A percentile compares a stretch with the other conserved stretches of the same genome.
phyloP scores from a whole-genome alignment of 371 early-diverging fungal species.

The Chytridiales sp. region DNA sequence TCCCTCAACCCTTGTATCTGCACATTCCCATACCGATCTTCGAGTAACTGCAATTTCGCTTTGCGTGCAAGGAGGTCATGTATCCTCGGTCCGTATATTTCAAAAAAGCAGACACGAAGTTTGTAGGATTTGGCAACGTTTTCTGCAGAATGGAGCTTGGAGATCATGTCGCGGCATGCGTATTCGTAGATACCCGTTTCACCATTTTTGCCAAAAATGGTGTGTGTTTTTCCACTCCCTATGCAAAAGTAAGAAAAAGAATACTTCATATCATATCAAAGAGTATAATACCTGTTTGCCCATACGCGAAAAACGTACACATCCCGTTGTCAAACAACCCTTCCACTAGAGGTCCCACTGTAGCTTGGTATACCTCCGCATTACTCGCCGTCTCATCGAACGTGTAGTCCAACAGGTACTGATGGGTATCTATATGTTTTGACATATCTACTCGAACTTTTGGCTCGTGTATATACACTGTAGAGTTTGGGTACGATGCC shows the following conservation, averaged over 20 bases:
- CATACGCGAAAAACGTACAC: conserved; percentile 58
- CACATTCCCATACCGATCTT: conserved; percentile 42
- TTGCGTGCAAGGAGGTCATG: conserved; percentile 41
- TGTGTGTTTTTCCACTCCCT: conserved; percentile 47
- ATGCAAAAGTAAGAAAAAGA: neutral
- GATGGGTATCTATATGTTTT: conserved; percentile 46
- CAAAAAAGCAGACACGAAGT: conserved; percentile 40
- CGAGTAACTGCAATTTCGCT: conserved; percentile 34
- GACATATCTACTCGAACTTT: conserved; percentile 45
- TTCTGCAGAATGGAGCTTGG: neutral
- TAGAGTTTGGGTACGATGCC: conserved; percentile 17
- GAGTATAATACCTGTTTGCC: conserved; percentile 44
- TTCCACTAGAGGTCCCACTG: conserved; percentile 46
- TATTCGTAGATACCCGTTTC: conserved; percentile 32
- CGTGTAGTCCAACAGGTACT: conserved; percentile 51
- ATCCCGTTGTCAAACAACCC: conserved; percentile 46
- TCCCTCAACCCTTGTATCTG: conserved; percentile 38
- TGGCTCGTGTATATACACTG: conserved; percentile 39
- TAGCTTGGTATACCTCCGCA: conserved; percentile 43
- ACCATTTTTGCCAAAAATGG: conserved; percentile 31
- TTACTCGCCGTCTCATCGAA: conserved; percentile 49
- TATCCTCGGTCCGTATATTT: conserved; percentile 47
- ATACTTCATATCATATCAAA: neutral
- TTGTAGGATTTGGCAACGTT: neutral
- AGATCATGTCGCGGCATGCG: conserved; percentile 30